phyloP scores from a whole-genome alignment of 345 rosid genomes.

The Salix udensis region DNA sequence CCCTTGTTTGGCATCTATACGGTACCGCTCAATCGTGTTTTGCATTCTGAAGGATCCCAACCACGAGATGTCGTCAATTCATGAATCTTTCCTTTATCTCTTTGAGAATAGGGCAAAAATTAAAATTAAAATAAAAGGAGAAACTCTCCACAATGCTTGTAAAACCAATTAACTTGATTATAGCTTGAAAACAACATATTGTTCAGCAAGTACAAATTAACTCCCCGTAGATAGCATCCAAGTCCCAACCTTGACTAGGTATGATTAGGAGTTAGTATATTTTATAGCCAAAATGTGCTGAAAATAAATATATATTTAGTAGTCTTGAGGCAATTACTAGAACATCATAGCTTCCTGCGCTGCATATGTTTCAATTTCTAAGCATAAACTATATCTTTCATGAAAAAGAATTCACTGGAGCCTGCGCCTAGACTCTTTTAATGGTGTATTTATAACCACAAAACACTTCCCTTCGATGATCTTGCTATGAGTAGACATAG shows the following conservation, averaged over 20 bases:
- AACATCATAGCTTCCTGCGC: no score
- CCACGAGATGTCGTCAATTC: not conserved
- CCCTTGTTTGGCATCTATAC: conserved; percentile 22
- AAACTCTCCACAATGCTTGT: not conserved
- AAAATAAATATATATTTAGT: no score
- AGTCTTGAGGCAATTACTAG: no score
- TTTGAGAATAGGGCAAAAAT: not conserved
- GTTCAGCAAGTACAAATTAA: not conserved
- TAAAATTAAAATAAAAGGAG: not conserved
- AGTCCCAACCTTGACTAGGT: not conserved
- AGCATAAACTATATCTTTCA: no score
- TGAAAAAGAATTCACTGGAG: no score
- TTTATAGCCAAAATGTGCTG: no score
- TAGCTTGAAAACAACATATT: not conserved
- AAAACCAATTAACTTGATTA: not conserved
- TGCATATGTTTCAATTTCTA: no score
- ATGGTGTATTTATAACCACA: no score
- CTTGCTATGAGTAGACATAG: no score
- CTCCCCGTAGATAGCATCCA: not conserved
- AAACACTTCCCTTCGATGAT: no score
- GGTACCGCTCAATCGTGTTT: conserved; percentile 42
- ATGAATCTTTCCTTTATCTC: not conserved
- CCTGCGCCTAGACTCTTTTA: no score
- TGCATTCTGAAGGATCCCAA: conserved; percentile 33
- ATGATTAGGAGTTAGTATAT: no score